Base-by-base conservation (phyloP, 1,139 yeast species). In the Eremothecium coryli region DNA sequence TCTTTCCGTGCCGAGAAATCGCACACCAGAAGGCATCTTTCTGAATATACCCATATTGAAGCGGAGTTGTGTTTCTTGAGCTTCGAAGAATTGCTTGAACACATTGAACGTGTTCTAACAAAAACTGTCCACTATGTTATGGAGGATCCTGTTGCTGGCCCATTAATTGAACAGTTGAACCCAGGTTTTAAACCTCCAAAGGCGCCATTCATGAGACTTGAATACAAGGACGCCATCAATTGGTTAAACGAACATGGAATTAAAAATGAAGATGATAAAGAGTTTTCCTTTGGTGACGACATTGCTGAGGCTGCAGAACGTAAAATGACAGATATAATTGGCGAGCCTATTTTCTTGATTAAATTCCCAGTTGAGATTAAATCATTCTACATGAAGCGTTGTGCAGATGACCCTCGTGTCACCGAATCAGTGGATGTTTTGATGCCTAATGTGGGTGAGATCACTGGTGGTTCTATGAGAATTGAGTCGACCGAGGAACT, bases 271-370 rank as follows among this genome's bases (percentile, higher is more conserved):
- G 96, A 90, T 11, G 96, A 93, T 43, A 81, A 85, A 61, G 66
- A 68, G 50, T 90, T 88, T 77, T 75, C 79, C 63, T 93, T 93
- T 52, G 99, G 99, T 61, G 99, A 93, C 58, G 99, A 90, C 61
- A 93, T 90, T 44, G 96, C 98, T 42, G 99, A 90, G 67, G 98
- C 98, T 37, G 97, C 96, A 40, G 99, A 90, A 71, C 82, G 99
- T 61, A 84, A 80, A 64, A 90, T 90, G 98, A 86, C 95, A 26
- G 99, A 90, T 60, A 73, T 82, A 40, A 82, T 93, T 57, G 88
- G 88, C 54, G 80, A 72, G 45, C 99, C 99, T 46, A 88, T 90
- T 48, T 71, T 90, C 50, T 76, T 90, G 60, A 90, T 76, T 42
- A 74, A 90, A 53, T 90, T 90, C 90, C 99, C 99, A 37, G 86